A percentile compares a stretch with the other conserved stretches of the same genome.
Conservation (phyloP, 169 alveolate genomes). For the Ichthyophthirius multifiliis region DNA sequence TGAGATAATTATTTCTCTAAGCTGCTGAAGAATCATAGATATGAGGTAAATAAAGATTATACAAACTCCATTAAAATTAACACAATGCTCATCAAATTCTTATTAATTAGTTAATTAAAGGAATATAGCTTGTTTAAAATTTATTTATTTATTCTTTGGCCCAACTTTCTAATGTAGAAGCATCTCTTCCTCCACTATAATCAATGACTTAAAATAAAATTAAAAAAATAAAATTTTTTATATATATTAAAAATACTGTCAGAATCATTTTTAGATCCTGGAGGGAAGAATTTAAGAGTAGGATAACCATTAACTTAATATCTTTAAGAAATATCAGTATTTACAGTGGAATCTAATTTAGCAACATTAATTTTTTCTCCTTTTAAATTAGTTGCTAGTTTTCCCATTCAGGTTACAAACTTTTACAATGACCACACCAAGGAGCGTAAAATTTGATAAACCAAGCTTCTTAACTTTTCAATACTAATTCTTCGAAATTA, state of each 20-base stretch:
- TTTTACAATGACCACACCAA: conserved; percentile 78
- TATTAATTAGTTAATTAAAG: conserved; percentile 41
- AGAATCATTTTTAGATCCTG: conserved; percentile 34
- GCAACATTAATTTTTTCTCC: conserved; percentile 39
- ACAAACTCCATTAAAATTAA: conserved; percentile 74
- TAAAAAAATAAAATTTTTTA: too few relatives aligned
- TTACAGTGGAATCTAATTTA: conserved; percentile 56
- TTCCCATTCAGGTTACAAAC: conserved; percentile 73
- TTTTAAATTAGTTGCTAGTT: conserved; percentile 56
- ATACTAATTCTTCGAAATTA: conserved; percentile 53
- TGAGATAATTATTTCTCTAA: conserved; percentile 81
- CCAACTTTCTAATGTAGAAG: conserved; percentile 36
- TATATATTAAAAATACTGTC: too few relatives aligned
- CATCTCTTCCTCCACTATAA: conserved; percentile 69
- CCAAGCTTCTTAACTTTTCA: conserved; percentile 63
- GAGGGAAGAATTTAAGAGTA: conserved; percentile 60
- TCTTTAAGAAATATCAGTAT: conserved; percentile 40
- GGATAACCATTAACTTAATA: conserved; percentile 67
- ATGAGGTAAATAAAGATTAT: conserved; percentile 88
- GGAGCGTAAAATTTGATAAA: conserved; percentile 76
- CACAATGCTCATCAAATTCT: conserved; percentile 65
- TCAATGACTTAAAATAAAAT: too few relatives aligned
- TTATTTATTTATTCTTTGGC: conserved; percentile 50
- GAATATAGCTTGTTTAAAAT: conserved; percentile 37
- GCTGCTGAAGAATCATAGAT: conserved; percentile 82